These are phyloP conservation scores for Lentinula aciculospora DNA, from an alignment of 768 basidiomycete genomes.

Conservation along the genomic window DNA sequence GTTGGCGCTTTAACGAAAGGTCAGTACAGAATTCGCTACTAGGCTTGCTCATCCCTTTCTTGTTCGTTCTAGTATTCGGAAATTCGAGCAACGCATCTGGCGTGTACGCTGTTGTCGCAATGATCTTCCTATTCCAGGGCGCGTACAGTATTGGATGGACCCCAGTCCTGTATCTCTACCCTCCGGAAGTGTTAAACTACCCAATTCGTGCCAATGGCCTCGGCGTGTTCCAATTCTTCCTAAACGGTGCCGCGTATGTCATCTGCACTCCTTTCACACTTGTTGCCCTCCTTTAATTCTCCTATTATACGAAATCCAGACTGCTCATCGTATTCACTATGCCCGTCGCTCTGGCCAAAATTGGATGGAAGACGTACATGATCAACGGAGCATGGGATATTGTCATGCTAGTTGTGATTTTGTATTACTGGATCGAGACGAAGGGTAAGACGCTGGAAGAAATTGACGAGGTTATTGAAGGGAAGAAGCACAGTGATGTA, in stretches of 20 bases:
- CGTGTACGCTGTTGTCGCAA: conserved; percentile 17
- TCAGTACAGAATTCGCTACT: not conserved
- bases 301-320: not conserved
- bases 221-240: conserved; percentile 14
- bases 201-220: conserved; percentile 19
- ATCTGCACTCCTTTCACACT: not conserved
- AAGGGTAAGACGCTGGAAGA: conserved; percentile 17
- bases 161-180: conserved; percentile 17
- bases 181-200: conserved; percentile 17
- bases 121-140: conserved; percentile 19
- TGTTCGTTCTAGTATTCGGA: conserved; percentile 9
- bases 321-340: conserved; percentile 18
- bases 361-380: conserved; percentile 20
- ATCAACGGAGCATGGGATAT: conserved; percentile 18
- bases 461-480: conserved; percentile 17
- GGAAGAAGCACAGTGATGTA: conserved; percentile 14
- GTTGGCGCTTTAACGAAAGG: conserved; percentile 18
- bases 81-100: conserved; percentile 17
- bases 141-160: conserved; percentile 19
- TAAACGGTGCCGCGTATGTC: conserved; percentile 17
- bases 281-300: not conserved
- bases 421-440: conserved; percentile 19
- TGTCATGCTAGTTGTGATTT: conserved; percentile 14
- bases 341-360: conserved; percentile 14
- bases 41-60: not conserved